phyloP scores from a whole-genome alignment of 768 basidiomycete genomes.

The Amylocystis lapponica region DNA sequence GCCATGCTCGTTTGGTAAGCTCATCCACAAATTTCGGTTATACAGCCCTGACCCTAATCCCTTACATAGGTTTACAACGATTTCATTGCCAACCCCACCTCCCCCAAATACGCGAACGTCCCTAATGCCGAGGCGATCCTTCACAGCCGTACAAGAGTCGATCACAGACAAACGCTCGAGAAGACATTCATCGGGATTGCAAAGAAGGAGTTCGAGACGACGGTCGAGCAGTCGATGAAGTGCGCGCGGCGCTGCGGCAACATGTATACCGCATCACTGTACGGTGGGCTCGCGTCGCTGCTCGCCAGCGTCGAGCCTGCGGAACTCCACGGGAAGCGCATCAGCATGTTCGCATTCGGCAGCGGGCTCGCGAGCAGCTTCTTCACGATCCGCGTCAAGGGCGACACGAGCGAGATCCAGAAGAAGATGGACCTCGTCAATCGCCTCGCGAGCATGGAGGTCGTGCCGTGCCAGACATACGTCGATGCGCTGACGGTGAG shows the following conservation, averaged over 20 bases:
- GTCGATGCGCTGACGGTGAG: slow-evolving; percentile 74
- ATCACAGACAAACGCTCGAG: slow-evolving; percentile 78
- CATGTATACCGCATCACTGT: slow-evolving; percentile 97
- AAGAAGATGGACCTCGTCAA: slow-evolving; percentile 76
- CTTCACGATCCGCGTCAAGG: slow-evolving; percentile 84
- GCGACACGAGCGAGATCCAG: slow-evolving; percentile 77
- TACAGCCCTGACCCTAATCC: background rate
- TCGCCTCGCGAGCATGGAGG: slow-evolving; percentile 79
- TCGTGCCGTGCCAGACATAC: slow-evolving; percentile 89
- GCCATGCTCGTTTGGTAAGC: slow-evolving; percentile 81
- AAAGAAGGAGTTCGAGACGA: slow-evolving; percentile 66
- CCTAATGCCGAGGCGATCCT: slow-evolving; percentile 69
- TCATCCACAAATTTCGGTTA: background rate
- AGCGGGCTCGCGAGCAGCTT: slow-evolving; percentile 93
- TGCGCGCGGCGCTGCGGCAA: slow-evolving; percentile 91
- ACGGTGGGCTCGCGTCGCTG: slow-evolving; percentile 88
- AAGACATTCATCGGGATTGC: slow-evolving; percentile 86
- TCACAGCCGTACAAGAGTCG: too few species aligned
- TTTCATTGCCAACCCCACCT: slow-evolving; percentile 73
- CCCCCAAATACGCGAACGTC: slow-evolving; percentile 63
- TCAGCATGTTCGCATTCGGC: slow-evolving; percentile 96
- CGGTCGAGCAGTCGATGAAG: slow-evolving; percentile 78
- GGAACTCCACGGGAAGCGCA: slow-evolving; percentile 72
- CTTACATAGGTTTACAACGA: slow-evolving; percentile 65
- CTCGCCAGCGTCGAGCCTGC: slow-evolving; percentile 67